Conservation (phyloP, 2,329 filamentous ascomycete genomes). For the Calonectria crousiana region DNA sequence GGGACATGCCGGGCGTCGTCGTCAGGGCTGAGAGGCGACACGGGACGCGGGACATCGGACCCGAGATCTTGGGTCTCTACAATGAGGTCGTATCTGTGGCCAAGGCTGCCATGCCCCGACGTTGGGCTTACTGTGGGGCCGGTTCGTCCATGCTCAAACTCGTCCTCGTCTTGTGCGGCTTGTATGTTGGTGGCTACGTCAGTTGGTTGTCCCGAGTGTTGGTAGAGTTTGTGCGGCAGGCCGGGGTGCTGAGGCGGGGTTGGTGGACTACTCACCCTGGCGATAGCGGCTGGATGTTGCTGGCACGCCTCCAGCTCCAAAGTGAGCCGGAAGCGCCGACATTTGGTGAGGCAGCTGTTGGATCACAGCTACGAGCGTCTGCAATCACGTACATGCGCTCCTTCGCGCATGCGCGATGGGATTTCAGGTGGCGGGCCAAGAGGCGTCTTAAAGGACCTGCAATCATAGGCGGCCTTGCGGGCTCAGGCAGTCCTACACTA, state of each 20-base stretch:
- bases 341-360: conserved; percentile 8
- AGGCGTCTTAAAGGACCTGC: conserved; percentile 21
- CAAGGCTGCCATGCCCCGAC: conserved; percentile 15
- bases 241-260: neutral
- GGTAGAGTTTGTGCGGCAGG: neutral
- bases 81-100: conserved; percentile 28
- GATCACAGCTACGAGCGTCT: neutral
- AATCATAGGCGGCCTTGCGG: conserved; percentile 5
- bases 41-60: conserved; percentile 1
- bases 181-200: neutral
- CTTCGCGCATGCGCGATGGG: conserved; percentile 1
- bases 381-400: conserved; percentile 3
- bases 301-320: neutral
- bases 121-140: conserved; percentile 21
- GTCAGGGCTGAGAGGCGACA: conserved; percentile 24
- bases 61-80: conserved; percentile 21
- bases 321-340: neutral
- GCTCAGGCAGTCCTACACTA: conserved; percentile 17
- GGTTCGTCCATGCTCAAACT: conserved; percentile 18
- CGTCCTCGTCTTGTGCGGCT: conserved; percentile 29
- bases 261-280: conserved; percentile 12
- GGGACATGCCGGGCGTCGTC: conserved; percentile 22
- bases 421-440: neutral
- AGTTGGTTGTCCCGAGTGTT: neutral
- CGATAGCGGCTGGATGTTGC: conserved; percentile 11